These are phyloP conservation scores for Plantago ovata DNA, from an alignment of 257 asterid genomes.

Conservation along the genomic window DNA sequence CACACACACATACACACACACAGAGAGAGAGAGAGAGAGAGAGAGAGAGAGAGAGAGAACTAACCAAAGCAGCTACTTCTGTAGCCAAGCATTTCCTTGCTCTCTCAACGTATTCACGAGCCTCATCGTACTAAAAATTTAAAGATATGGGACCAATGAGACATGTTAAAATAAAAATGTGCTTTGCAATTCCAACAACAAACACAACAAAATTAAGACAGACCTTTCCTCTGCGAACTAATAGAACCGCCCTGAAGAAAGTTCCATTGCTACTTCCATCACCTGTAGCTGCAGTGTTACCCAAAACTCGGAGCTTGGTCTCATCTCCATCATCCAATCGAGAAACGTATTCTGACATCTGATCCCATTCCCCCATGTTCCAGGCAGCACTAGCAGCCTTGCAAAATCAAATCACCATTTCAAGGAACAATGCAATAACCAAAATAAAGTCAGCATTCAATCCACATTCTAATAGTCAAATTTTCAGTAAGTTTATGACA, in stretches of 20 bases:
- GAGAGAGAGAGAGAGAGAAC: slow-evolving; percentile 34
- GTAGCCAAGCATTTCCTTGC: slow-evolving; percentile 97
- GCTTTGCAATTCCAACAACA: slow-evolving; percentile 15
- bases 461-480: too few relatives aligned
- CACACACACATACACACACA: too few relatives aligned
- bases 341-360: slow-evolving; percentile 97
- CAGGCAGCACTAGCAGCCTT: slow-evolving; percentile 99
- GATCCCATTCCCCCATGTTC: slow-evolving; percentile 99
- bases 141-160: slow-evolving; percentile 18
- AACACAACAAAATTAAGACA: slow-evolving; percentile 14
- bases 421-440: slow-evolving; percentile 8
- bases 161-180: slow-evolving; percentile 6
- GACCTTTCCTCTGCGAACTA: slow-evolving; percentile 94
- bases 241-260: slow-evolving; percentile 82
- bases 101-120: slow-evolving; percentile 90
- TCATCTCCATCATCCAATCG: slow-evolving; percentile 99
- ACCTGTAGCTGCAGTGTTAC: slow-evolving; percentile 92
- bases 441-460: not conserved
- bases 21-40: too few relatives aligned
- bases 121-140: slow-evolving; percentile 79
- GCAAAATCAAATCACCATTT: slow-evolving; percentile 16
- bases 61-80: slow-evolving; percentile 97
- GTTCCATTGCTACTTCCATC: slow-evolving; percentile 97
- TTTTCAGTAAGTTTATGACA: not conserved
- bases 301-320: slow-evolving; percentile 79